A percentile compares a stretch with the other conserved stretches of the same genome.
Evolutionary conservation across 2,329 filamentous ascomycete genomes (phyloP).

Genomic region (Hypocrella siamensis): DNA sequence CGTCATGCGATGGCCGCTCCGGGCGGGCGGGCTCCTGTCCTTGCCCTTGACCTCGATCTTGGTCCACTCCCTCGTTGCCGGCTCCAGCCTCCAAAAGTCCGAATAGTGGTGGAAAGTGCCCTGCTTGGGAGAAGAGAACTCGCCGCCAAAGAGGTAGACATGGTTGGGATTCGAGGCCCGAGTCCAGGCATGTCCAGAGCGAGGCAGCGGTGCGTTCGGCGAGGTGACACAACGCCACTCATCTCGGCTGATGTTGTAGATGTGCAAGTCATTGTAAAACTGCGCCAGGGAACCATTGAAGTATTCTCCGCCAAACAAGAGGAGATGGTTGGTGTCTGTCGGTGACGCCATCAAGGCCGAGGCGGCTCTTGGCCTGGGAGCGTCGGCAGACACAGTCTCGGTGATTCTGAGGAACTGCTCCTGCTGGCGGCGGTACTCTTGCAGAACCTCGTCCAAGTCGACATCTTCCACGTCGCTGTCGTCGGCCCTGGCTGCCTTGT

Average conservation of each 20-base stretch:
- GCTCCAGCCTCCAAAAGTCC: conserved; percentile 91
- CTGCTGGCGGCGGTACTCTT: conserved; percentile 84
- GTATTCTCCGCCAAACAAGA: conserved; percentile 89
- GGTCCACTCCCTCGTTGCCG: conserved; percentile 74
- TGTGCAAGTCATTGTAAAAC: conserved; percentile 51
- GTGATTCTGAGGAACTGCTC: conserved; percentile 91
- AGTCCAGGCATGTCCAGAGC: conserved; percentile 91
- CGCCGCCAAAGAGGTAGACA: conserved; percentile 87
- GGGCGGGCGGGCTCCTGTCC: conserved; percentile 65
- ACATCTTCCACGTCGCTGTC: conserved; percentile 86
- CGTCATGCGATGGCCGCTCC: conserved; percentile 90
- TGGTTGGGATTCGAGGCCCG: conserved; percentile 70
- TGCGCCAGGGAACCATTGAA: conserved; percentile 80
- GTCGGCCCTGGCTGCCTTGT: conserved; percentile 51
- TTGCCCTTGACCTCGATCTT: conserved; percentile 67
- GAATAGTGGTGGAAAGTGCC: conserved; percentile 99
- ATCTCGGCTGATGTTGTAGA: conserved; percentile 66
- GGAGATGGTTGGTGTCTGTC: conserved; percentile 70
- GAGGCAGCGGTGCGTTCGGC: conserved; percentile 78
- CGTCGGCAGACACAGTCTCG: conserved; percentile 53
- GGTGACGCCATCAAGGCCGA: conserved; percentile 75
- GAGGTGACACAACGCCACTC: conserved; percentile 85
- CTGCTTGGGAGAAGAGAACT: conserved; percentile 93
- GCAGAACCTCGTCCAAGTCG: conserved; percentile 83
- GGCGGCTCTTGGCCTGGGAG: conserved; percentile 66